Evolutionary conservation across 202 grass and related monocot species (phyloP).

Genomic region (Digitaria exilis): DNA sequence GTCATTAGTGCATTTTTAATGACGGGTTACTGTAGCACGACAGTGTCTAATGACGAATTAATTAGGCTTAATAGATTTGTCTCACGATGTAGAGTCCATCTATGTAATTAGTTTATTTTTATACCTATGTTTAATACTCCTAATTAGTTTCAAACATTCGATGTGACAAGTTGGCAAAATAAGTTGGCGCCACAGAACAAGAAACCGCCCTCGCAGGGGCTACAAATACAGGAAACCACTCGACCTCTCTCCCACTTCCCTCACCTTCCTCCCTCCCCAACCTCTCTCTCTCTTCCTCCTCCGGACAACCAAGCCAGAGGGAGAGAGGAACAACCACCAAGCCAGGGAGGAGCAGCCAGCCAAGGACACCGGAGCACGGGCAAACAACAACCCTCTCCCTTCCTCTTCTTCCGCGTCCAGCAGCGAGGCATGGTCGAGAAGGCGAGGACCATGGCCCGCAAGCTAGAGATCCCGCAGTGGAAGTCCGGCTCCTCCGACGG

Average conservation of each 20-base stretch:
- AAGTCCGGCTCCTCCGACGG: slow-evolving; percentile 17
- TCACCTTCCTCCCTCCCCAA: not conserved
- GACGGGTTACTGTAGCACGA: no score
- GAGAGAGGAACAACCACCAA: not conserved
- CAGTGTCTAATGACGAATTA: no score
- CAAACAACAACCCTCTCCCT: not conserved
- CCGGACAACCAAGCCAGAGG: not conserved
- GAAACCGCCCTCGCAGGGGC: slow-evolving; percentile 23
- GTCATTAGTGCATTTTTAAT: no score
- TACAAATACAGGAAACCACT: slow-evolving; percentile 50
- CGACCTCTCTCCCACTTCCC: not conserved
- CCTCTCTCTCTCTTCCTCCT: not conserved
- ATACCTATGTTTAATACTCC: no score
- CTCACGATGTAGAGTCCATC: no score
- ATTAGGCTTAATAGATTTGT: no score
- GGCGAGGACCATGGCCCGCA: slow-evolving; percentile 33
- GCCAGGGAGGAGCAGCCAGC: slow-evolving; percentile 11
- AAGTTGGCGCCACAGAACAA: no score
- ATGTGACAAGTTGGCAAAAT: no score
- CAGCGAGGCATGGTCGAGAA: slow-evolving; percentile 52
- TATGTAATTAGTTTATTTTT: no score
- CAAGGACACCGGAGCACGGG: slow-evolving; percentile 20
- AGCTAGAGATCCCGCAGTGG: slow-evolving; percentile 42
- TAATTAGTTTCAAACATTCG: no score
- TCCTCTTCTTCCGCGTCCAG: not conserved